Evolutionary conservation across 2,329 filamentous ascomycete species (phyloP).

Genomic region (Coccinonectria pachysandricola): DNA sequence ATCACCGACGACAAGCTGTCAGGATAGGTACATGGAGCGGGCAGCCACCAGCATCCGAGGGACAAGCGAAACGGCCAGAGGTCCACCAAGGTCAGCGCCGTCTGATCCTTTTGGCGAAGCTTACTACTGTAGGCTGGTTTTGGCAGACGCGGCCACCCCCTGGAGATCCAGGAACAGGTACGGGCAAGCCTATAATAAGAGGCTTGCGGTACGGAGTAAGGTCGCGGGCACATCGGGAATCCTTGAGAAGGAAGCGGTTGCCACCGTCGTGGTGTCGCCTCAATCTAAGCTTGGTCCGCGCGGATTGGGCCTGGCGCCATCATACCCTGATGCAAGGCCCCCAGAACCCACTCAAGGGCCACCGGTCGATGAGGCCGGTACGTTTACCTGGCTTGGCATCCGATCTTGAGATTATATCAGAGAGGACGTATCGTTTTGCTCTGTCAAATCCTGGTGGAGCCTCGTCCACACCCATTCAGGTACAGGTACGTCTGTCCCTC

Average conservation of each 20-base stretch:
- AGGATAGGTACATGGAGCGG: constrained; percentile 5
- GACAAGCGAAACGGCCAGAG: not conserved
- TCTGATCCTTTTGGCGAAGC: not conserved
- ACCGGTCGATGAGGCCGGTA: constrained; percentile 11
- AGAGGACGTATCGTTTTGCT: not conserved
- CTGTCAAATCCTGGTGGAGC: not conserved
- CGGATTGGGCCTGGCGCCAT: constrained; percentile 3
- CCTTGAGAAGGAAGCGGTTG: constrained; percentile 17
- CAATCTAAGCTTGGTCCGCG: constrained; percentile 12
- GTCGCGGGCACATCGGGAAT: too few relatives aligned
- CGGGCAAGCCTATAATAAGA: too few relatives aligned
- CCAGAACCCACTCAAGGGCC: constrained; percentile 6
- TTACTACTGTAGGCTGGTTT: too few relatives aligned
- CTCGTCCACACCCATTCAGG: not conserved
- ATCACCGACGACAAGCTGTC: too few relatives aligned
- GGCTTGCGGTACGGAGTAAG: too few relatives aligned
- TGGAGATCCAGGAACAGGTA: constrained; percentile 1
- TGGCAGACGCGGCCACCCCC: too few relatives aligned
- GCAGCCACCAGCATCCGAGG: not conserved
- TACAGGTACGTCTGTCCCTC: too few relatives aligned
- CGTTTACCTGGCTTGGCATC: constrained; percentile 18
- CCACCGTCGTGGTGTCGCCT: constrained; percentile 15
- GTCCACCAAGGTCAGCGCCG: not conserved
- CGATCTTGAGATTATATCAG: constrained; percentile 10
- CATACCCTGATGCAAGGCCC: too few relatives aligned